A percentile compares a stretch with the other conserved stretches of the same genome.
Conservation (phyloP, 1,284 basidiomycete genomes). For the Cryptococcus sp. region DNA sequence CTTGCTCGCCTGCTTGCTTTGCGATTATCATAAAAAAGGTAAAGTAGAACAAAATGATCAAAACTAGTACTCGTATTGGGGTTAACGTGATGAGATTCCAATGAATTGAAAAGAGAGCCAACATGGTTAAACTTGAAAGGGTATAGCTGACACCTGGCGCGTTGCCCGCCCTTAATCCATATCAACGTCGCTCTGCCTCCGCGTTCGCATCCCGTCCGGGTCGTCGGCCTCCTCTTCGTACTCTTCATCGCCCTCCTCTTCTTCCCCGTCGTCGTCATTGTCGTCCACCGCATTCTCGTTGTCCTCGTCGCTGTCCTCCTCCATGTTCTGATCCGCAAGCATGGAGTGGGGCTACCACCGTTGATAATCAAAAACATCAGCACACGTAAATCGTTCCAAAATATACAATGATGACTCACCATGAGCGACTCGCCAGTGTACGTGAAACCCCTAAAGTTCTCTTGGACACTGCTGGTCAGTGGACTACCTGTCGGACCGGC, state of each 20-base stretch:
- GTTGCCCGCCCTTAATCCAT: constrained; percentile 36
- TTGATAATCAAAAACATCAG: not conserved
- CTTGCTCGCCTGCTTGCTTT: no score
- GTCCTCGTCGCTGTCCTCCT: constrained; percentile 55
- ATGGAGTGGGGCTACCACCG: constrained; percentile 50
- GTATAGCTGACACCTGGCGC: no score
- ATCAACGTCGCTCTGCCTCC: constrained; percentile 51
- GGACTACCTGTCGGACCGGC: constrained; percentile 63
- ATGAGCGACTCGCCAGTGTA: constrained; percentile 79
- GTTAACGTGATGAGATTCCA: no score
- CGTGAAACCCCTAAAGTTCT: constrained; percentile 90
- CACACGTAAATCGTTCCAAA: no score
- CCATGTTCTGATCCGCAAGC: constrained; percentile 49
- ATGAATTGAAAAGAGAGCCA: no score
- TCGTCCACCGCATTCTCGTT: constrained; percentile 54
- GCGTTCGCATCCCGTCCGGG: constrained; percentile 45
- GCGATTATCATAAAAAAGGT: no score
- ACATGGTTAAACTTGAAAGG: no score
- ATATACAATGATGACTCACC: constrained; percentile 33
- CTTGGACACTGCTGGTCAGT: constrained; percentile 84
- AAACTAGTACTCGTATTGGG: no score
- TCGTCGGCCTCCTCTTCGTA: constrained; percentile 48
- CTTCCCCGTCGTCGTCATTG: constrained; percentile 40
- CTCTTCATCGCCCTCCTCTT: constrained; percentile 33
- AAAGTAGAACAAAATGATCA: no score